A percentile compares a stretch with the other conserved stretches of the same genome.
Conservation (phyloP, 768 basidiomycete species). For the Trametes coccinea region DNA sequence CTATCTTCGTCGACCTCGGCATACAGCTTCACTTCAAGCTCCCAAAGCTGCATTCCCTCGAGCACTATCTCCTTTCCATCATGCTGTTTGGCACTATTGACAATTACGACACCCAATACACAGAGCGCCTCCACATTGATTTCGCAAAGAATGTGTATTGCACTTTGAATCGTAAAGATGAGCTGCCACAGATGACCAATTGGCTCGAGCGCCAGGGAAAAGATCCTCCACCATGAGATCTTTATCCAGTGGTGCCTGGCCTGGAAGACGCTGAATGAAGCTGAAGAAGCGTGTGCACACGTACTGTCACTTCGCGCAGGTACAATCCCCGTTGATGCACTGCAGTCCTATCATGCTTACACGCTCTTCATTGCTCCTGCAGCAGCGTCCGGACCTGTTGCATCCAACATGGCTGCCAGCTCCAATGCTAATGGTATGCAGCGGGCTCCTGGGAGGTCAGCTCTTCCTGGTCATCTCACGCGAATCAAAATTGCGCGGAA, state of each 20-base stretch:
- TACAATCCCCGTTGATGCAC: background rate
- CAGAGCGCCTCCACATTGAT: slow-evolving; percentile 43
- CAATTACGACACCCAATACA: slow-evolving; percentile 32
- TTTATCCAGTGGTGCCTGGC: slow-evolving; percentile 26
- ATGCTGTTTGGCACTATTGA: slow-evolving; percentile 13
- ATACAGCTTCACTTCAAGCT: too few relatives aligned
- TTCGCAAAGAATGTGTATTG: slow-evolving; percentile 37
- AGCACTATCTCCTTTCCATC: slow-evolving; percentile 1
- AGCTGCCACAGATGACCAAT: slow-evolving; percentile 41
- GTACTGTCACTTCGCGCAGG: background rate
- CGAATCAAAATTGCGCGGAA: background rate
- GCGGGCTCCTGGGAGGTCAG: background rate
- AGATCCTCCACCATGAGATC: slow-evolving; percentile 26
- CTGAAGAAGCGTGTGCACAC: background rate
- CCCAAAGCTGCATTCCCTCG: slow-evolving; percentile 26
- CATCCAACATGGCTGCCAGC: too few relatives aligned
- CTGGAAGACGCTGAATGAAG: background rate
- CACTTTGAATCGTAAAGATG: slow-evolving; percentile 23
- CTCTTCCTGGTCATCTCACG: background rate
- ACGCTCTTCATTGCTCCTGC: too few relatives aligned
- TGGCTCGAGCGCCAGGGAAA: slow-evolving; percentile 39
- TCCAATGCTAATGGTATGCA: too few relatives aligned
- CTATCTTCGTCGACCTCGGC: too few relatives aligned
- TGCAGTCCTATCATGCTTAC: too few relatives aligned
- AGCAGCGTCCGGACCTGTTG: too few relatives aligned